Conservation (phyloP, 2,329 filamentous ascomycete species). For the Ascochyta pisi region DNA sequence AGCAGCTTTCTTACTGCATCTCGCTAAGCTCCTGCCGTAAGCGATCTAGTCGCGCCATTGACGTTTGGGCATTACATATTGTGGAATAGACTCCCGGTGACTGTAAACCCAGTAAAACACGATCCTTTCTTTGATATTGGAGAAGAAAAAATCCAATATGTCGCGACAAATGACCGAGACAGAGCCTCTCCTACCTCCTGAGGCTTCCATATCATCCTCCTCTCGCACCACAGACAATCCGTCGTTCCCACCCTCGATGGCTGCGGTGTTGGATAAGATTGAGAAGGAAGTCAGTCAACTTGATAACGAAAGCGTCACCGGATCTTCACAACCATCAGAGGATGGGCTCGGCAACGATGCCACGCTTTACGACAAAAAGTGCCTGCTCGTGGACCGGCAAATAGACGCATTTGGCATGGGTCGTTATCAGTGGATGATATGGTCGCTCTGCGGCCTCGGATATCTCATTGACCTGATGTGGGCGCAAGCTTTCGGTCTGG, state of each 20-base stretch:
- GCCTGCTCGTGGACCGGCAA: constrained; percentile 55
- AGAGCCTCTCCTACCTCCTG: constrained; percentile 8
- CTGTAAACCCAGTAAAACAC: neutral
- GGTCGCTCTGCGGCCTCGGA: constrained; percentile 61
- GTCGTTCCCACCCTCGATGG: constrained; percentile 15
- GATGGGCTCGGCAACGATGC: constrained; percentile 7
- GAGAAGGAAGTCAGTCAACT: constrained; percentile 15
- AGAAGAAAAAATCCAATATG: neutral
- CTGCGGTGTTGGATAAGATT: constrained; percentile 14
- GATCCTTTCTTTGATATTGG: neutral
- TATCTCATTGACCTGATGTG: constrained; percentile 64
- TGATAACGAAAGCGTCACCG: constrained; percentile 8
- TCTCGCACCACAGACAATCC: constrained; percentile 3
- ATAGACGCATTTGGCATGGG: constrained; percentile 63
- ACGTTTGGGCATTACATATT: neutral
- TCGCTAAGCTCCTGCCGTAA: constrained; percentile 12
- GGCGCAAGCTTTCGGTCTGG: constrained; percentile 65
- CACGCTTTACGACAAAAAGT: constrained; percentile 53
- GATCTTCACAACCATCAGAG: neutral
- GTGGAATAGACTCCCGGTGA: neutral
- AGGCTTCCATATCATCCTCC: constrained; percentile 5
- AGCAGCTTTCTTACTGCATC: constrained; percentile 6
- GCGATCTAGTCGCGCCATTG: constrained; percentile 2
- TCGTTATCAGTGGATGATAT: constrained; percentile 61
- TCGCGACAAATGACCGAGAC: constrained; percentile 10